Evolutionary conservation across 31 red algal genomes (phyloP), one percentile per base, ranked within the genome.

Genomic region (Asparagopsis taxiformis): DNA sequence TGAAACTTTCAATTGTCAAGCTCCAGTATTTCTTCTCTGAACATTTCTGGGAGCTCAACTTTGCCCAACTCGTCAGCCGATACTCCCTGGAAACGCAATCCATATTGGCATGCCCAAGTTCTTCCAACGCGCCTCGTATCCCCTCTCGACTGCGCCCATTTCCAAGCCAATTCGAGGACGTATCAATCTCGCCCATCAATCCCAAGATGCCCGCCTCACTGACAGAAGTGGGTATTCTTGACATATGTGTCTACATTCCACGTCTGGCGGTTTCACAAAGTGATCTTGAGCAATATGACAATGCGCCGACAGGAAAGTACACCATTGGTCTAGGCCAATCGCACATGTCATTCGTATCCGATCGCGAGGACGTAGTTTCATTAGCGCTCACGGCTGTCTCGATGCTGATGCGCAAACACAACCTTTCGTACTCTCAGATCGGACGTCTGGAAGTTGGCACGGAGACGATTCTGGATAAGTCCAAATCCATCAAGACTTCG

Each of bases 401-500:
- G 0, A 55, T 41, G 34, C 72, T 98, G 39, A 51, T 98, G 1
- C 62, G 59, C 24, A 38, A 80, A 36, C 55, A 89, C 36, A 68
- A 55, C 6, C 48, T 98, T 28, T 68, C 77, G 3, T 87, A 84
- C 68, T 43, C 39, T 4, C 66, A 80, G 2, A 85, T 98, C 41
- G 94, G 94, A 41, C 63, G 90, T 22, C 63, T 98, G 0, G 94
- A 94, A 31, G 94, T 98, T 41, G 94, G 90, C 34, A 93, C 94
- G 9, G 94, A 98, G 70, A 89, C 94, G 10, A 76, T 89, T 17
- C 37, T 93, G 1, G 94, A 98, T 51, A 80, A 84, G 56, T 84
- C 82, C 68, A 98, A 98, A 59, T 93, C 90, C 33, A 85, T 98
- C 63, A 98, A 98, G 58, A 94, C 89, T 8, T 58, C 63, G 29